Conservation (phyloP, 352 stramenopile genomes). For the Lagenidium sp. region DNA sequence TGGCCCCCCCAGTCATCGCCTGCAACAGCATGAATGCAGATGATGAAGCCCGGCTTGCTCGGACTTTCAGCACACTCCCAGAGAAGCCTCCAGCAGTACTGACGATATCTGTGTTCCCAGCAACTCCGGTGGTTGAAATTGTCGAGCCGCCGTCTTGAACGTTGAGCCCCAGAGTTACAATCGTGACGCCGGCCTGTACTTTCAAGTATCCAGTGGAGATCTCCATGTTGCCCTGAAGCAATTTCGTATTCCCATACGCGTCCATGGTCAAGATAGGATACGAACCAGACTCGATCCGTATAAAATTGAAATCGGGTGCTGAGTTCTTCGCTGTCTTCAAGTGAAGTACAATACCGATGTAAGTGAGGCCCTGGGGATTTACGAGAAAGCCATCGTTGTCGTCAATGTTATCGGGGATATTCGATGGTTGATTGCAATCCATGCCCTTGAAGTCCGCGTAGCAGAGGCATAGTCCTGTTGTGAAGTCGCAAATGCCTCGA, state of each 20-base stretch:
- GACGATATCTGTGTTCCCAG: constrained; percentile 24
- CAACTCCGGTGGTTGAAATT: constrained; percentile 17
- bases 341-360: constrained; percentile 51
- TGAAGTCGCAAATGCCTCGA: constrained; percentile 72
- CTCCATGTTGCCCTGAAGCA: constrained; percentile 35
- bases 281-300: constrained; percentile 40
- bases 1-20: constrained; percentile 16
- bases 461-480: constrained; percentile 51
- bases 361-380: constrained; percentile 36
- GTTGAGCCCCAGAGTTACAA: constrained; percentile 26
- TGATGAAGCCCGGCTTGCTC: constrained; percentile 11
- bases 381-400: constrained; percentile 69
- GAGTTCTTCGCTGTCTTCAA: constrained; percentile 47
- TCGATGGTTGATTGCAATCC: constrained; percentile 62
- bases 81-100: constrained; percentile 21
- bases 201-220: constrained; percentile 45
- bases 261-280: constrained; percentile 42
- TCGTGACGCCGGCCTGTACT: constrained; percentile 24
- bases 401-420: constrained; percentile 55
- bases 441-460: constrained; percentile 67
- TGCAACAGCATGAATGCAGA: constrained; percentile 37
- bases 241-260: constrained; percentile 34
- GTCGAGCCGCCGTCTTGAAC: constrained; percentile 21
- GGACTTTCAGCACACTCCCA: constrained; percentile 24
- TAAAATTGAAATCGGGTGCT: constrained; percentile 54